Evolutionary conservation across 257 asterid genomes (phyloP), one percentile per base, ranked within the genome.

Genomic region (Nyctanthes arbortristis): DNA sequence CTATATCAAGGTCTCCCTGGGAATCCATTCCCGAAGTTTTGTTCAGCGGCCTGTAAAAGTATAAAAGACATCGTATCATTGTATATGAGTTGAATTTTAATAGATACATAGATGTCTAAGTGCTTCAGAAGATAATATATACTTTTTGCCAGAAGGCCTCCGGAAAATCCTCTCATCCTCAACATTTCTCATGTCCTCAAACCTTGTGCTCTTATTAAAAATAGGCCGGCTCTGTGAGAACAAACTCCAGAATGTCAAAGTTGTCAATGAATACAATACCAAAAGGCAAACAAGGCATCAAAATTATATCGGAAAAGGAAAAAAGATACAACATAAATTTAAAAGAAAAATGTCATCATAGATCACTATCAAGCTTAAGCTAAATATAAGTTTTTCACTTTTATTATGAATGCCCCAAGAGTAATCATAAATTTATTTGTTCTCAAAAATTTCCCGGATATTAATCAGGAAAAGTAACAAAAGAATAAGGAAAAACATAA

Each of bases 181-280:
- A 35, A 47, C 77, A 84, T 79, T 86, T 66, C 91, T 87, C 98
- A 93, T 93, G 80, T 93, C 98, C 78, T 93, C 98, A 79, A 93
- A 93, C 81, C 96, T 83, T 11, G 98, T 93, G 78, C 98, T 93
- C 84, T 93, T 93, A 24, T 87, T 93, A 75, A 93, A 93, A 34
- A 93, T 90, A 14, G 98, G 98, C 29, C 98, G 95, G 73, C 98
- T 93, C 98, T 93, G 86, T 67, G 81, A 59, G 55, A 66, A 77
- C 52, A 67, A 49, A 68, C 70, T 73, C 54, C 54, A 71, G 67
- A 71, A 67, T 59, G 49, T 28, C 63, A 34, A 49, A 68, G 37
- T 20, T 39, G 61, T 54, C 66, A 57, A 65, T 20, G 14, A 49
- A 56, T 65, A 71, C 37, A 63, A 67, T 56, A n/a, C 27, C 18